Base-by-base conservation (phyloP, 169 alveolate genomes). In the Cystoisospora suis region DNA sequence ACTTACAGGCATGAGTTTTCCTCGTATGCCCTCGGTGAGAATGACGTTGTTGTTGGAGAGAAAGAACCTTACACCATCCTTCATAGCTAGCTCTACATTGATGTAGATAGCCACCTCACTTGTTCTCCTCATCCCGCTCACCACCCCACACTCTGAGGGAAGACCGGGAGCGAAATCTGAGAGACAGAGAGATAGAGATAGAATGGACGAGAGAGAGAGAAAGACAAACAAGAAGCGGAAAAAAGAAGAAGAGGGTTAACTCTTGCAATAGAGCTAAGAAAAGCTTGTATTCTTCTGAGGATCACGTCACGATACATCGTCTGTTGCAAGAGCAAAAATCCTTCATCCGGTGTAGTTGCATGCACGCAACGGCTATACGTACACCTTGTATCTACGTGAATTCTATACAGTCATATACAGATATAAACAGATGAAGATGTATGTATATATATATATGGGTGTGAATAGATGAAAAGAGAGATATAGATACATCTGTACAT, bases 151-250 rank as follows among this genome's bases (percentile, higher is more conserved):
- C 29, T 87, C 92, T 3, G 75, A 80, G 29, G 92, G 92, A 4
- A 87, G 47, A 3, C 92, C 87, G 36, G 81, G 56, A n/a, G 87
- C 92, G 49, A 87, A 87, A 42, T 87, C 91, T 87, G 91, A 17
- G n/a, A 65, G 36, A 44, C 70, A 79, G 69, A 27, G 56, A 20
- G 9, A 12, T 9, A 20, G 61, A 20, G n/a, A 1, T 9, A 6
- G 42, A 36, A 4, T 23, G 77, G 34, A 65, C n/a, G 61, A n/a
- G 77, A 65, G 77, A 27, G 12, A 3, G 34, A 65, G 5, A n/a
- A n/a, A n/a, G 1, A 44, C 1, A 4, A n/a, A 7, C n/a, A 9
- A 6, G 42, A 4, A 59, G 23, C 40, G 32, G 75, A 77, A 44
- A 38, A 77, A n/a, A 44, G 17, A 38, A 1, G 81, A 5, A 6